A percentile compares a stretch with the other conserved stretches of the same genome.
Evolutionary conservation across 768 basidiomycete species (phyloP).

Genomic region (Pulveroboletus frians): DNA sequence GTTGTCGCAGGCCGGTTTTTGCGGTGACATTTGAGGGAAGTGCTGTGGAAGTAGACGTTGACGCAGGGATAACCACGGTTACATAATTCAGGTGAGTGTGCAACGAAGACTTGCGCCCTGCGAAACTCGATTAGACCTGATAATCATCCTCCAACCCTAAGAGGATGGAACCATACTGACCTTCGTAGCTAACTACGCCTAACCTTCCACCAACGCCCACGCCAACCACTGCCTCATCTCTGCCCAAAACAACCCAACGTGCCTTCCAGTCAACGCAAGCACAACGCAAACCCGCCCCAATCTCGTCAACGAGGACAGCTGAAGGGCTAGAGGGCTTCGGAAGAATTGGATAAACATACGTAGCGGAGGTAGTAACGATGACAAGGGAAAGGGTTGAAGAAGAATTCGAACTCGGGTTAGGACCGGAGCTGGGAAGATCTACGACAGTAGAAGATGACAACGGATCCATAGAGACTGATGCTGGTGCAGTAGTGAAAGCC

Average conservation of each 20-base stretch:
- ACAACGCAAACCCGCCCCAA: constrained; percentile 81
- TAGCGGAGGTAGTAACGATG: constrained; percentile 83
- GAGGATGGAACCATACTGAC: constrained; percentile 34
- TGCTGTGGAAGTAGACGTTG: constrained; percentile 48
- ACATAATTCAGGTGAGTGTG: constrained; percentile 78
- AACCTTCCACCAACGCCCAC: constrained; percentile 79
- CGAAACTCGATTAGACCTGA: neutral
- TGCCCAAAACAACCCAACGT: constrained; percentile 76
- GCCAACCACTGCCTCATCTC: constrained; percentile 88
- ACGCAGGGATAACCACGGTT: constrained; percentile 84
- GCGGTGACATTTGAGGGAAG: constrained; percentile 57
- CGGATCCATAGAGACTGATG: constrained; percentile 22
- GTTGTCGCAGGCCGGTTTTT: constrained; percentile 33
- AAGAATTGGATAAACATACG: constrained; percentile 69
- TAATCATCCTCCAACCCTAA: neutral
- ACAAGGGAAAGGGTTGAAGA: constrained; percentile 58
- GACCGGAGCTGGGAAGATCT: constrained; percentile 14
- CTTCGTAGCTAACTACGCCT: constrained; percentile 88
- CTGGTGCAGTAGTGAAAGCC: constrained; percentile 57
- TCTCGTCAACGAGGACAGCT: constrained; percentile 74
- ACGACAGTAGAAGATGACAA: constrained; percentile 9
- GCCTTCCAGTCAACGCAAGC: constrained; percentile 71
- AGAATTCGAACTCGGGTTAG: constrained; percentile 14
- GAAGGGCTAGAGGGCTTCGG: constrained; percentile 65
- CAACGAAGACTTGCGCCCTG: constrained; percentile 59